phyloP scores from a whole-genome alignment of 2,329 filamentous ascomycete genomes.

The Trichoderma cornu-damae region DNA sequence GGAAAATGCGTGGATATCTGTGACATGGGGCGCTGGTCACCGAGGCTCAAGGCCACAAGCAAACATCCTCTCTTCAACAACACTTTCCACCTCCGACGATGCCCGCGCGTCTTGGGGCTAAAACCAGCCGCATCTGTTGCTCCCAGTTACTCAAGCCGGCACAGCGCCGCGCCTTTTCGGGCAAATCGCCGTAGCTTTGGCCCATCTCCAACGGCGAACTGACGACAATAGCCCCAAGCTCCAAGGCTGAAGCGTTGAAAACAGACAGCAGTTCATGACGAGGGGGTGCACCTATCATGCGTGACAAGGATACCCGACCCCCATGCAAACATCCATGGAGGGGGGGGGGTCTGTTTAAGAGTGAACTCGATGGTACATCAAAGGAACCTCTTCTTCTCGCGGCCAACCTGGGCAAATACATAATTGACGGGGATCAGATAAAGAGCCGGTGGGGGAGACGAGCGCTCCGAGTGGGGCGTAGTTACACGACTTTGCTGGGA shows the following conservation, averaged over 20 bases:
- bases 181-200: background rate
- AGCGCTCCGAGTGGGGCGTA: background rate
- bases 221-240: background rate
- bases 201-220: background rate
- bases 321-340: background rate
- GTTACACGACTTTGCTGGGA: background rate
- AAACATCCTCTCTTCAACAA: background rate
- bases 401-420: too few species aligned
- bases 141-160: background rate
- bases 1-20: background rate
- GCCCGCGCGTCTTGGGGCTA: background rate
- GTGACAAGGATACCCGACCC: background rate
- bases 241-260: background rate
- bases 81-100: constrained; percentile 4
- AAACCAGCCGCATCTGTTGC: background rate
- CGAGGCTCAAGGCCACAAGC: background rate
- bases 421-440: constrained; percentile 13
- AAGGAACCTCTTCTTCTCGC: background rate
- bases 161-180: background rate
- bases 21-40: background rate
- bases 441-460: background rate
- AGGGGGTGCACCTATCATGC: background rate
- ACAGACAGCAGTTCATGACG: background rate
- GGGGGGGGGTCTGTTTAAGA: background rate
- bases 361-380: background rate